Evolutionary conservation across 2,329 filamentous ascomycete species (phyloP), one percentile per base, ranked within the genome.

Genomic region (Diaporthe helianthi): DNA sequence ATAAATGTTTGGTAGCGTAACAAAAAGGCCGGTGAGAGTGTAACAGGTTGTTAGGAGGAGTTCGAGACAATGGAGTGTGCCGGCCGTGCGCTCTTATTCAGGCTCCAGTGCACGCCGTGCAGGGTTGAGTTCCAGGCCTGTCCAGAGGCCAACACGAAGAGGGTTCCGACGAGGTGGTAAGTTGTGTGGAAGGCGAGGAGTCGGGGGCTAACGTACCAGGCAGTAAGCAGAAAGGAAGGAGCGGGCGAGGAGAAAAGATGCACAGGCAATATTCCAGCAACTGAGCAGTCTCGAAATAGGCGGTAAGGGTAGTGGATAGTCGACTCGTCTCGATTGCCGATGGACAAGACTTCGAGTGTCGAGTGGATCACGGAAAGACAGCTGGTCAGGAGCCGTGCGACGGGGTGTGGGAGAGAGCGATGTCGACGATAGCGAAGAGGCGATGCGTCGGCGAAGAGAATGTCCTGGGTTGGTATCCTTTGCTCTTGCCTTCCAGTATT

Each of bases 191-290:
- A 26, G 44, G 13, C 64, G 46, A 68, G 17, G 13, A 52, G n/a
- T n/a, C 44, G 44, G 10, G 44, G 15, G 41, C 44, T 41, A 15
- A 72, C 69, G 70, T 69, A 65, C 72, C 69, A 64, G 53, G 65
- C 55, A 68, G 71, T 69, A 55, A 60, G 65, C 55, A 54, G 29
- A 24, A 15, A 22, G 69, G 65, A 51, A 71, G 53, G 66, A 53
- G 44, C 47, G 58, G 65, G 67, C 44, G 29, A 70, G 46, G 44
- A 47, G 41, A 73, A 70, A 73, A 47, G 44, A 22, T 75, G 73
- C 72, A 70, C 73, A 73, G 74, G 75, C 75, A 76, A 76, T 77
- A 74, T 77, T 77, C 74, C 75, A 77, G 75, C 75, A 76, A 75
- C 75, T 73, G 73, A 71, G 74, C 53, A 67, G 41, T 44, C 24